A percentile compares a stretch with the other conserved stretches of the same genome.
Evolutionary conservation across 1,284 basidiomycete species (phyloP).

Genomic region (Mycosarcoma mackinlayi): DNA sequence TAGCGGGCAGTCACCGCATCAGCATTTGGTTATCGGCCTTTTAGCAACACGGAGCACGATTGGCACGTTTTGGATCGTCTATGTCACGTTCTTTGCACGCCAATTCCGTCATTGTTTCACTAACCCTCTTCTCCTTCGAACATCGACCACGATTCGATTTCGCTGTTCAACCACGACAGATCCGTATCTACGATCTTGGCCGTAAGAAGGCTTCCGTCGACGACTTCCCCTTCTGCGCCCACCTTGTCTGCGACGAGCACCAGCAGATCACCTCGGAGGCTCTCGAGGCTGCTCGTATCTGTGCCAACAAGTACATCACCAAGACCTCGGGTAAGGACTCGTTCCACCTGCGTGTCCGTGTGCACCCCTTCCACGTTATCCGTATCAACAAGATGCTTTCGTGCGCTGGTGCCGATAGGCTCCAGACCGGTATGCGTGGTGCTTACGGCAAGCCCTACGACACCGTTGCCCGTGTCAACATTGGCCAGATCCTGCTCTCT

Average conservation of each 20-base stretch:
- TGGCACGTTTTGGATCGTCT: background rate
- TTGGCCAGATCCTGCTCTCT: constrained; percentile 96
- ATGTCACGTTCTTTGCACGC: background rate
- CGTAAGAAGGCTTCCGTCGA: constrained; percentile 90
- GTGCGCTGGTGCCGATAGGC: constrained; percentile 96
- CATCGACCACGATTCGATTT: background rate
- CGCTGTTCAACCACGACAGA: constrained; percentile 28
- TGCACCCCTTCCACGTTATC: constrained; percentile 98
- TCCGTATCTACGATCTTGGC: constrained; percentile 78
- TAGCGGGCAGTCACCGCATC: too few relatives aligned
- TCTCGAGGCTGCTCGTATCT: constrained; percentile 97
- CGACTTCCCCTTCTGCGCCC: constrained; percentile 86
- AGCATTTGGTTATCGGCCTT: too few relatives aligned
- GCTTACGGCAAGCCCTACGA: constrained; percentile 99
- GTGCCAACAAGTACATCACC: constrained; percentile 99
- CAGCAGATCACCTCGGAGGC: constrained; percentile 97
- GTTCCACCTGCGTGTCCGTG: constrained; percentile 97
- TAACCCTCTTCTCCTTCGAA: constrained; percentile 1
- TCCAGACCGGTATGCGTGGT: constrained; percentile 98
- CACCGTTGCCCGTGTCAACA: constrained; percentile 92
- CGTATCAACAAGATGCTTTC: constrained; percentile 99
- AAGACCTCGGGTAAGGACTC: constrained; percentile 98
- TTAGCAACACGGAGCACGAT: background rate
- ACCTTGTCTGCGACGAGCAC: constrained; percentile 97
- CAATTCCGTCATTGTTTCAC: background rate